These are phyloP conservation scores for Scheffersomyces coipomensis DNA, from an alignment of 805 yeast species.

Conservation along the genomic window DNA sequence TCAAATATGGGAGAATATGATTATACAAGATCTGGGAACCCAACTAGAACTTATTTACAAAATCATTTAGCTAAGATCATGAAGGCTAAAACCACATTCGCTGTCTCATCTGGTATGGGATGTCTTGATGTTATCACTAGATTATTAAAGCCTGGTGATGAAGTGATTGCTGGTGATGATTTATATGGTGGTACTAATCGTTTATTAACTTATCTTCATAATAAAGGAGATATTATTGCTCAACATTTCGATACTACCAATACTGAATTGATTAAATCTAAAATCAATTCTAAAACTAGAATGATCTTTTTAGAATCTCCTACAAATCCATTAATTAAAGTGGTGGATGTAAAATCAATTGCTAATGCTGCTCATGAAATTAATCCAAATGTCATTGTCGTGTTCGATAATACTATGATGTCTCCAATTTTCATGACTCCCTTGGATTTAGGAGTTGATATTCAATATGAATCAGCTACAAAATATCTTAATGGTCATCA, in stretches of 20 bases:
- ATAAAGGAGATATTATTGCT: constrained; percentile 62
- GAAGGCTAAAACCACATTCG: constrained; percentile 73
- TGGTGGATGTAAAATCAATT: constrained; percentile 73
- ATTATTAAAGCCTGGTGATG: constrained; percentile 76
- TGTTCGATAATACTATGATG: constrained; percentile 97
- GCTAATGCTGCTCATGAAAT: constrained; percentile 63
- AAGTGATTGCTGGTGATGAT: constrained; percentile 92
- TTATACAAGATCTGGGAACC: constrained; percentile 90
- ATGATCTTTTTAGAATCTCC: constrained; percentile 89
- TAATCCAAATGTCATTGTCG: constrained; percentile 69
- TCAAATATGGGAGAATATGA: constrained; percentile 70
- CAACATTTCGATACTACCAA: constrained; percentile 82
- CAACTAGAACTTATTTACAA: constrained; percentile 82
- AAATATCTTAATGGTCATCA: constrained; percentile 93
- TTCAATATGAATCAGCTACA: constrained; percentile 92
- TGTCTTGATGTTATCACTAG: constrained; percentile 84
- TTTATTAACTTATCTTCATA: constrained; percentile 67
- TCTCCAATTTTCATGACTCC: constrained; percentile 86
- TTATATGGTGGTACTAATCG: constrained; percentile 93
- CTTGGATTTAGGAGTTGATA: constrained; percentile 81
- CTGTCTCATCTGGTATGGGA: constrained; percentile 91
- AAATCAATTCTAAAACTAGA: constrained; percentile 57
- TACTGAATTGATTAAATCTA: constrained; percentile 55
- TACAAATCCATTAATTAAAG: constrained; percentile 89
- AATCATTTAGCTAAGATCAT: constrained; percentile 74